Base-by-base conservation (phyloP, 2,329 filamentous ascomycete genomes). In the Colletotrichum euphorbiae region DNA sequence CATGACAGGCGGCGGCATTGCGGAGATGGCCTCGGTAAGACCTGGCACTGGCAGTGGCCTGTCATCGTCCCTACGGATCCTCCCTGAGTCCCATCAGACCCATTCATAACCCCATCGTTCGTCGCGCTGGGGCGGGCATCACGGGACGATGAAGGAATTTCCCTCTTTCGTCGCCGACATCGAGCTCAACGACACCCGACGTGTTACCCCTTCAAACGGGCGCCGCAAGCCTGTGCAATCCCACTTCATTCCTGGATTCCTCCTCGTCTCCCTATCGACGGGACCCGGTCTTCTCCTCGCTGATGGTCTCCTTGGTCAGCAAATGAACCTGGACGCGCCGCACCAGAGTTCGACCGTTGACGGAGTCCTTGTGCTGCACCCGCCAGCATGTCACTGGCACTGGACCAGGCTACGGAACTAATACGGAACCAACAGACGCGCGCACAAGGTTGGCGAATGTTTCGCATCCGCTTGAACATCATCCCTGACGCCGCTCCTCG, bases 191-290 rank as follows among this genome's bases (percentile, higher is more conserved):
- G 17, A 48, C 38, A 64, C 21, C 52, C 38, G 42, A 43, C 48
- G 54, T 60, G 24, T 62, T 51, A 54, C 61, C 66, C 66, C 66
- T 68, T 66, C 61, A 68, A 68, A 68, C 61, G 48, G 9, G 40
- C 46, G 17, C 61, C 61, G 55, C 61, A 69, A 69, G 66, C 61
- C 66, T 66, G 48, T 66, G 66, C 61, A 52, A 64, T 60, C 42
- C 38, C 21, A 6, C 15, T 42, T 43, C 55, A 43, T 45, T 54
- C 61, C 54, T 58, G 40, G 46, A 38, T 40, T 52, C 55, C 38
- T 68, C 48, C 64, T 8, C 28, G 42, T 50, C 38, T 65, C 59
- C 65, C 12, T 24, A 38, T 51, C 45, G 58, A n/a, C 48, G 15
- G 33, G 6, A 31, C 60, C 65, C 52, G 28, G 52, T 38, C 21